A percentile compares a stretch with the other conserved stretches of the same genome.
These are phyloP conservation scores for Toxicodendron radicans DNA, from an alignment of 345 rosid species.

Conservation along the genomic window DNA sequence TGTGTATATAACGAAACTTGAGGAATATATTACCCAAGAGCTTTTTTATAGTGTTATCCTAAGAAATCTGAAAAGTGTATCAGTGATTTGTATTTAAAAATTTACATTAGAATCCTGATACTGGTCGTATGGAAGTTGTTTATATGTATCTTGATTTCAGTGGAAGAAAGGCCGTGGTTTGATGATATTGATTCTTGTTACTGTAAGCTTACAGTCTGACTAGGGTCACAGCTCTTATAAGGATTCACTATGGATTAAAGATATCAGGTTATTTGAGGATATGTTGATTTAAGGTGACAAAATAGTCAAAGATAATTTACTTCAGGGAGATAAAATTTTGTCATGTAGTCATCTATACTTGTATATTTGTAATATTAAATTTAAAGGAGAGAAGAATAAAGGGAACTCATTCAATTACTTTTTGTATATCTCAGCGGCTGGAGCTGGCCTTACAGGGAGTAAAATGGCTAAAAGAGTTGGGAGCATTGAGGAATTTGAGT, in stretches of 20 bases:
- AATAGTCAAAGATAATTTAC: background rate
- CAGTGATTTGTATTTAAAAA: background rate
- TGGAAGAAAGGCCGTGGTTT: background rate
- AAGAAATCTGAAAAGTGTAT: background rate
- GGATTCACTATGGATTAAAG: background rate
- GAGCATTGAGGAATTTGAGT: constrained; percentile 49
- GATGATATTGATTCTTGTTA: background rate
- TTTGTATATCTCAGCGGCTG: constrained; percentile 46
- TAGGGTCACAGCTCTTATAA: background rate
- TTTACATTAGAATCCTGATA: background rate
- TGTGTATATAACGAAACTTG: background rate
- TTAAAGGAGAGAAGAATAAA: background rate
- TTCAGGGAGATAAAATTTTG: background rate
- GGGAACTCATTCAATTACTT: constrained; percentile 12
- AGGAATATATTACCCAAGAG: too few species aligned
- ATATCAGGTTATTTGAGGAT: background rate
- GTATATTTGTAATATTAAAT: background rate
- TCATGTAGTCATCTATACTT: background rate
- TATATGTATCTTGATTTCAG: background rate
- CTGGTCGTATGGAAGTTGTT: background rate
- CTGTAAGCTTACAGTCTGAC: background rate
- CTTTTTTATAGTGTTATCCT: background rate
- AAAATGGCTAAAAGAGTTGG: constrained; percentile 55
- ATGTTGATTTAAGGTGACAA: background rate
- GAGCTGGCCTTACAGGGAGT: constrained; percentile 56